Conservation (phyloP, 2,329 filamentous ascomycete species). For the Microdochium paspali region DNA sequence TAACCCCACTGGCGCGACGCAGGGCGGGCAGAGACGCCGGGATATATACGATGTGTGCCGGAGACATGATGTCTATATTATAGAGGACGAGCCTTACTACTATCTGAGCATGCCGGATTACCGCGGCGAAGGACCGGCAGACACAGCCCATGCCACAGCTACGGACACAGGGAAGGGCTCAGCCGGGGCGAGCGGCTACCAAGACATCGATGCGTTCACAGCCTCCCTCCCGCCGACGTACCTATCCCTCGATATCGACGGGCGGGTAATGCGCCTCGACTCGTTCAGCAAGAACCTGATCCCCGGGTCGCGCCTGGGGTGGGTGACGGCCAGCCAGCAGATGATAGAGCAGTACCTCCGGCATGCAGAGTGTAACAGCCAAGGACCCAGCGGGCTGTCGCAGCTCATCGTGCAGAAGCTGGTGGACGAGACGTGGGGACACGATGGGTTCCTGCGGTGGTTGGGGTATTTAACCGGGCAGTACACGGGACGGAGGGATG, state of each 20-base stretch:
- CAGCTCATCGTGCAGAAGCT: conserved; percentile 83
- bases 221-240: conserved; percentile 63
- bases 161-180: too few species aligned
- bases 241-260: conserved; percentile 74
- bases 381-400: conserved; percentile 76
- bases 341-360: conserved; percentile 74
- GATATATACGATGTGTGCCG: conserved; percentile 70
- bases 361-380: conserved; percentile 74
- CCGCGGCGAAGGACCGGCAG: conserved; percentile 24
- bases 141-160: neutral
- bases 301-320: conserved; percentile 73
- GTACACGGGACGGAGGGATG: conserved; percentile 73
- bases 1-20: conserved; percentile 84
- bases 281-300: conserved; percentile 89
- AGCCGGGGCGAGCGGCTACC: too few species aligned
- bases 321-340: conserved; percentile 82
- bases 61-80: conserved; percentile 77
- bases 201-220: conserved; percentile 52
- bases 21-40: conserved; percentile 54
- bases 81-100: conserved; percentile 94
- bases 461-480: conserved; percentile 70
- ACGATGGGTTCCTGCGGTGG: conserved; percentile 84
- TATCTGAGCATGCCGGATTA: conserved; percentile 84
- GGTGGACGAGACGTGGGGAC: conserved; percentile 89
- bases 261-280: conserved; percentile 81